phyloP scores from a whole-genome alignment of 371 early-diverging fungal species.

The Haplosporangium sp. region DNA sequence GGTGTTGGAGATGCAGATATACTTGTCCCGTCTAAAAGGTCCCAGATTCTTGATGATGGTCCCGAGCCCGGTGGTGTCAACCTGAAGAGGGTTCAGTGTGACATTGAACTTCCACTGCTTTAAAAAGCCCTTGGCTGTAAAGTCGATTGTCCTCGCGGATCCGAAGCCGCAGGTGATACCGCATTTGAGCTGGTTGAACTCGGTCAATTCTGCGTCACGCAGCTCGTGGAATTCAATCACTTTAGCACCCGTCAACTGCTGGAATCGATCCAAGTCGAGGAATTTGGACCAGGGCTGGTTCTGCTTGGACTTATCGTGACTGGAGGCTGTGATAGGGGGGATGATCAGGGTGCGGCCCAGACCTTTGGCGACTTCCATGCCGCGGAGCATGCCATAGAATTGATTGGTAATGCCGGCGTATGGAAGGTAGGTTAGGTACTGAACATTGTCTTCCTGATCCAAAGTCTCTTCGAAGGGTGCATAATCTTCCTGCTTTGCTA shows the following conservation, averaged over 20 bases:
- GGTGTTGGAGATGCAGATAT: conserved; percentile 49
- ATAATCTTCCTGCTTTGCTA: conserved; percentile 1
- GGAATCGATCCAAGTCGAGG: conserved; percentile 39
- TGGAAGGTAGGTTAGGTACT: conserved; percentile 46
- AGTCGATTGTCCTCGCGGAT: conserved; percentile 47
- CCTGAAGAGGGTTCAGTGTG: conserved; percentile 21
- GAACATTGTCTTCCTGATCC: conserved; percentile 17
- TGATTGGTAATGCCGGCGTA: conserved; percentile 54
- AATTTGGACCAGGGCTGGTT: conserved; percentile 54
- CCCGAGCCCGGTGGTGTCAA: conserved; percentile 34
- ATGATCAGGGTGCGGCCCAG: conserved; percentile 41
- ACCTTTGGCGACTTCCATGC: conserved; percentile 42
- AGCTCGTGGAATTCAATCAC: conserved; percentile 43
- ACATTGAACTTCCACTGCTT: conserved; percentile 47
- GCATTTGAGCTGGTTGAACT: conserved; percentile 36
- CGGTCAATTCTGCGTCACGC: conserved; percentile 28
- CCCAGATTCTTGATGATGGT: conserved; percentile 19
- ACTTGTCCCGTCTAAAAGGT: conserved; percentile 31
- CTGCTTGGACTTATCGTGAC: conserved; percentile 54
- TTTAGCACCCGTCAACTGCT: conserved; percentile 44
- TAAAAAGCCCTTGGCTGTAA: conserved; percentile 50
- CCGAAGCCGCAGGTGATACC: conserved; percentile 50
- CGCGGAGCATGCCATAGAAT: conserved; percentile 53
- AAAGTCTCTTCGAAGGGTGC: conserved; percentile 41
- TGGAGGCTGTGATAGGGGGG: conserved; percentile 51